Evolutionary conservation across 371 early-diverging fungal genomes (phyloP), one percentile per base, ranked within the genome.

Genomic region (Entomophthora muscae): DNA sequence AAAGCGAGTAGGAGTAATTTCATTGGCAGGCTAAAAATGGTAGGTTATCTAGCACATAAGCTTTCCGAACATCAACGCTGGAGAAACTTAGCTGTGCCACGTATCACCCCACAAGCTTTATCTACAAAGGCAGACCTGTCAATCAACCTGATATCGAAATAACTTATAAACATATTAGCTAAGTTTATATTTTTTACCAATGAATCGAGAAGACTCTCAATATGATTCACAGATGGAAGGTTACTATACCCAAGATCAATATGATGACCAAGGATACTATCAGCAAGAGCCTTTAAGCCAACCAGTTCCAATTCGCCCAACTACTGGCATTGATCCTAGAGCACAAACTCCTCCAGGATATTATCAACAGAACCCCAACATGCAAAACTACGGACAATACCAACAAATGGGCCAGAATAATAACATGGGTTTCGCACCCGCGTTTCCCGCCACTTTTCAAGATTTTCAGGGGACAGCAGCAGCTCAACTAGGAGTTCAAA

Each of bases 401-500:
- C 42, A 42, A 17, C 42, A 42, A 42, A 42, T 42, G 42, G 42
- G 42, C 10, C 10, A 5, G 17, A 5, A 5, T 42, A 17, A 17
- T 42, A 5, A 5, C 17, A 42, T 5, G 5, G 42, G 42, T 5
- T 42, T 42, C 17, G 5, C 42, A 17, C 42, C 5, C 5, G 42
- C 10, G 17, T 42, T 42, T 42, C 42, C 42, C 5, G 17, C 42
- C 42, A 42, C 5, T 42, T 61, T 61, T 33, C 42, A 31, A 22
- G 33, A 61, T 23, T 62, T 62, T 53, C 62, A 62, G 42, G 53
- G 53, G 23, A 52, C 62, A 12, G 42, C 42, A 17, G 86, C 95
- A 13, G 86, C 90, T 22, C 95, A 96, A 70, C 74, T 98, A 71
- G 96, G 98, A 7, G 85, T 96, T 86, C 94, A 96, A 69, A 84